Conservation (phyloP, 2,329 filamentous ascomycete genomes). For the Ilyonectria robusta region DNA sequence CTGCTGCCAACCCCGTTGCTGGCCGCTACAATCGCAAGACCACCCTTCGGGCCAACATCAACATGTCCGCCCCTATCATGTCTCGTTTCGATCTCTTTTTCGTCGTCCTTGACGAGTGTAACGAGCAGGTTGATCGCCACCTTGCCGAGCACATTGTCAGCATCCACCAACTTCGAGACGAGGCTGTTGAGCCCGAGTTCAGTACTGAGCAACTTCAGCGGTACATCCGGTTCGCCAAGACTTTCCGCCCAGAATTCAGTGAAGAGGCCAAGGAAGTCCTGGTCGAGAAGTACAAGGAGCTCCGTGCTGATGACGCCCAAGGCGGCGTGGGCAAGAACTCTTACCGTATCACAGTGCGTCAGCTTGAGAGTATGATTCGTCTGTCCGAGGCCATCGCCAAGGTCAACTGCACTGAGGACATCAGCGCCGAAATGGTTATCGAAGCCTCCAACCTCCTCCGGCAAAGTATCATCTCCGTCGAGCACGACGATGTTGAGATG, state of each 20-base stretch:
- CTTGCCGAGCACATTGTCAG: conserved; percentile 95
- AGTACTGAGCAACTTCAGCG: conserved; percentile 96
- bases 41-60: conserved; percentile 93
- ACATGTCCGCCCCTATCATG: conserved; percentile 99
- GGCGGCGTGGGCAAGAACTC: conserved; percentile 95
- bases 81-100: conserved; percentile 99
- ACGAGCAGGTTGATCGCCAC: conserved; percentile 90
- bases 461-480: conserved; percentile 96
- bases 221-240: conserved; percentile 96
- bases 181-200: conserved; percentile 92
- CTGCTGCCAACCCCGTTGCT: conserved; percentile 94
- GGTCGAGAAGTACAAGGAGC: conserved; percentile 95
- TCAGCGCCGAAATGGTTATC: conserved; percentile 86
- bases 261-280: conserved; percentile 87
- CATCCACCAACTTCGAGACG: conserved; percentile 93
- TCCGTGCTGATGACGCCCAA: conserved; percentile 92
- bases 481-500: conserved; percentile 97
- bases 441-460: conserved; percentile 93
- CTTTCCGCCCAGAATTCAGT: conserved; percentile 94
- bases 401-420: conserved; percentile 94
- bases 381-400: conserved; percentile 98
- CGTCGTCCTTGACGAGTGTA: conserved; percentile 96
- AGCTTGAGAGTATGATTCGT: conserved; percentile 96
- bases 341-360: conserved; percentile 96
- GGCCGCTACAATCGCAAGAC: conserved; percentile 98